Evolutionary conservation across 2,329 filamentous ascomycete species (phyloP).

Genomic region (Penicillium sp.): DNA sequence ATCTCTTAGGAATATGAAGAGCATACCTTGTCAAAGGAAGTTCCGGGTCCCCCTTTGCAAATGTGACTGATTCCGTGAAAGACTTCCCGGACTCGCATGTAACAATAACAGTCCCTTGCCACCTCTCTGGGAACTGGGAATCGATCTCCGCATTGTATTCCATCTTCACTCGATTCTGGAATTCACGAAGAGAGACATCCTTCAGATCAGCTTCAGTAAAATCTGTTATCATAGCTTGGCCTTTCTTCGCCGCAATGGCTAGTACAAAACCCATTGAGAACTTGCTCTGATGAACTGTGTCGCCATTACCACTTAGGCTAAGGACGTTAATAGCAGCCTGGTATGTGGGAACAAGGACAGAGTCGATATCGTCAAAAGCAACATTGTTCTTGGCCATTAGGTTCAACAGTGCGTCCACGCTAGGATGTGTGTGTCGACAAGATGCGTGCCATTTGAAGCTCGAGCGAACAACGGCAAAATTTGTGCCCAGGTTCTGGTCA

Average conservation of each 20-base stretch:
- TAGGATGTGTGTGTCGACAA: too few relatives aligned
- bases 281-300: slow-evolving; percentile 38
- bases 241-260: slow-evolving; percentile 34
- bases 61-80: slow-evolving; percentile 26
- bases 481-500: slow-evolving; percentile 8
- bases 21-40: slow-evolving; percentile 29
- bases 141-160: slow-evolving; percentile 26
- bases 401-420: too few relatives aligned
- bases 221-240: slow-evolving; percentile 33
- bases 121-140: slow-evolving; percentile 28
- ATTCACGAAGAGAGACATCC: slow-evolving; percentile 25
- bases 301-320: slow-evolving; percentile 28
- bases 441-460: slow-evolving; percentile 36
- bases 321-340: slow-evolving; percentile 35
- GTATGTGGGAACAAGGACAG: slow-evolving; percentile 29
- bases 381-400: slow-evolving; percentile 23
- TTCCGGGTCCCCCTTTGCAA: slow-evolving; percentile 33
- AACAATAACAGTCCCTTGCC: slow-evolving; percentile 33
- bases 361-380: slow-evolving; percentile 31
- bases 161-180: slow-evolving; percentile 23
- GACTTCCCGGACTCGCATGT: slow-evolving; percentile 22
- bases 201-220: slow-evolving; percentile 31
- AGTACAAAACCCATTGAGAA: slow-evolving; percentile 39
- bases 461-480: slow-evolving; percentile 30
- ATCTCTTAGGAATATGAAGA: background rate